Percentiles rank a stretch among this genome's conserved stretches.
Conservation (phyloP, 495 filamentous ascomycete genomes). For the Aspergillus olivimuriae region DNA sequence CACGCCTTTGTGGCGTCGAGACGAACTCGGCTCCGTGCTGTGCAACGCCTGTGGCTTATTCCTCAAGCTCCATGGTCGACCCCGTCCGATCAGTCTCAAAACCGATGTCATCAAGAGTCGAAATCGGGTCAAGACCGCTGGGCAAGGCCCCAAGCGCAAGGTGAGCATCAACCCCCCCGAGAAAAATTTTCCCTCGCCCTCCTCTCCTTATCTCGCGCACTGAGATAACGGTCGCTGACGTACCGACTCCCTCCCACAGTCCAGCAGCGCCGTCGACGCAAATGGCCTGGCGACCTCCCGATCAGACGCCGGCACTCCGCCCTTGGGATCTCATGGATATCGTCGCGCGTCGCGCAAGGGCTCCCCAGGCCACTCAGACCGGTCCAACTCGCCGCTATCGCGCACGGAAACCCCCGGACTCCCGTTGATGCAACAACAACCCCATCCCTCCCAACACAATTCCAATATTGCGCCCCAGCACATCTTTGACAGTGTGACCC, state of each 20-base stretch:
- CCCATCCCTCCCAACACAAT: conserved; percentile 40
- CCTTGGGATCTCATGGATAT: conserved; percentile 44
- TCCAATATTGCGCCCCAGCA: conserved; percentile 72
- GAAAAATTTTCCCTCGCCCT: conserved; percentile 26
- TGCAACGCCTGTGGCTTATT: conserved; percentile 99
- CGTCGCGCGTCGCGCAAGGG: conserved; percentile 67
- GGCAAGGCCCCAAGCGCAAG: conserved; percentile 83
- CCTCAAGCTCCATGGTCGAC: conserved; percentile 88
- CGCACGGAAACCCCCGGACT: conserved; percentile 77
- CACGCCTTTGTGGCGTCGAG: conserved; percentile 93
- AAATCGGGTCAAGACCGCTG: conserved; percentile 91
- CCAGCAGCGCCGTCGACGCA: conserved; percentile 43
- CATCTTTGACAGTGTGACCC: conserved; percentile 67
- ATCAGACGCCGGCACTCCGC: conserved; percentile 50
- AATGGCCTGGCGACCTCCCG: conserved; percentile 53
- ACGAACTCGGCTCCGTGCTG: conserved; percentile 93
- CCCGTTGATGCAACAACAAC: conserved; percentile 42
- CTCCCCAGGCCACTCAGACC: conserved; percentile 66
- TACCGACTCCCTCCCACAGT: conserved; percentile 25
- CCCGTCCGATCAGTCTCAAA: conserved; percentile 92
- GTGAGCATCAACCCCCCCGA: conserved; percentile 43
- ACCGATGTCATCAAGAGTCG: conserved; percentile 99
- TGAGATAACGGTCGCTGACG: conserved; percentile 28
- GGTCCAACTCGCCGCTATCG: conserved; percentile 79
- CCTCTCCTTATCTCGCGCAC: conserved; percentile 3